Percentiles rank a stretch among this genome's conserved stretches.
These are phyloP conservation scores for Insectozyma bohioensis DNA, from an alignment of 1,139 yeast genomes.

Conservation along the genomic window DNA sequence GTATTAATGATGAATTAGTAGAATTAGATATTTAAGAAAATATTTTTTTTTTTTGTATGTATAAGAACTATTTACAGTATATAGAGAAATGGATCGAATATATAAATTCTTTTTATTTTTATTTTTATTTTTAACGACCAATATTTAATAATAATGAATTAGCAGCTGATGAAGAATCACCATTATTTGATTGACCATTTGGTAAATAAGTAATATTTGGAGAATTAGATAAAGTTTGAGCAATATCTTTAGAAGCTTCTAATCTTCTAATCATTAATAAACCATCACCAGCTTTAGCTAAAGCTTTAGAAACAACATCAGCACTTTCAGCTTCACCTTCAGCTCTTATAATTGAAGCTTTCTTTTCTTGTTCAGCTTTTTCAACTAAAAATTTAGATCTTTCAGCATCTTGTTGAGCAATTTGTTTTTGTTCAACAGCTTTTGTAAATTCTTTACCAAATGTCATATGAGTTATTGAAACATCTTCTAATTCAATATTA, in stretches of 20 bases:
- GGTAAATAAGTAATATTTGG: slow-evolving; percentile 94
- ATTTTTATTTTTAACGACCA: slow-evolving; percentile 29
- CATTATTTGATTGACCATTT: slow-evolving; percentile 33
- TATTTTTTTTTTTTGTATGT: slow-evolving; percentile 9
- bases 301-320: slow-evolving; percentile 89
- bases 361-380: slow-evolving; percentile 96
- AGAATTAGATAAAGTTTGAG: slow-evolving; percentile 78
- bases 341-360: slow-evolving; percentile 92
- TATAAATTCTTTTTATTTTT: slow-evolving; percentile 3
- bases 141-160: slow-evolving; percentile 43
- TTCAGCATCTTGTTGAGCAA: slow-evolving; percentile 99
- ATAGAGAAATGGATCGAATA: neutral
- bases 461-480: slow-evolving; percentile 96
- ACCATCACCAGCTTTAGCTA: slow-evolving; percentile 95
- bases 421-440: slow-evolving; percentile 98
- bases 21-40: slow-evolving; percentile 30
- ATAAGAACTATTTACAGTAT: slow-evolving; percentile 10
- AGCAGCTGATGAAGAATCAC: slow-evolving; percentile 25
- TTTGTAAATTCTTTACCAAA: slow-evolving; percentile 96
- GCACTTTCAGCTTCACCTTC: slow-evolving; percentile 99
- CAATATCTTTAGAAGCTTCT: slow-evolving; percentile 96
- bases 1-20: slow-evolving; percentile 49
- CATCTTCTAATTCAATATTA: slow-evolving; percentile 91
- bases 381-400: slow-evolving; percentile 93
- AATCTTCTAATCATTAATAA: slow-evolving; percentile 89